Conservation (phyloP, 148 eudicot genomes). For the Pouteria glomerata region DNA sequence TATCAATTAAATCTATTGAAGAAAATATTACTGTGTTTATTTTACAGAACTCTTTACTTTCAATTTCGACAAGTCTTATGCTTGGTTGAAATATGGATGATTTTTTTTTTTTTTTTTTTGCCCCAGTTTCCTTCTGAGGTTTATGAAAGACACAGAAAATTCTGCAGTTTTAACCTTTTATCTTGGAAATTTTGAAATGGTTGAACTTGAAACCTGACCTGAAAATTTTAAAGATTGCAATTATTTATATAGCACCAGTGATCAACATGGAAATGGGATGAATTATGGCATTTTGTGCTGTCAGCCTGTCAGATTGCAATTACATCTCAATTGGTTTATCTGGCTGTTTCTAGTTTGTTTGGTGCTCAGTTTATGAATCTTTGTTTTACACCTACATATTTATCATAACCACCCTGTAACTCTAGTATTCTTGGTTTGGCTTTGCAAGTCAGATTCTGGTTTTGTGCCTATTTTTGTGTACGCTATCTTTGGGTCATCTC, state of each 20-base stretch:
- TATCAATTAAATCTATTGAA: background rate
- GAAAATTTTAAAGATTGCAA: background rate
- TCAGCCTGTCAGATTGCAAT: too few species aligned
- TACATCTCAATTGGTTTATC: background rate
- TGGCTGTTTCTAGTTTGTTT: slow-evolving; percentile 1
- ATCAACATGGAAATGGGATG: background rate
- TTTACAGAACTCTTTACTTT: background rate
- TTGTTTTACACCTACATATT: background rate
- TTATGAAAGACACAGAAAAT: background rate
- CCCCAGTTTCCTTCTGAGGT: background rate
- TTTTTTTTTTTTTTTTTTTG: background rate
- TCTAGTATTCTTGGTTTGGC: slow-evolving; percentile 9
- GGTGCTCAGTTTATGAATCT: background rate
- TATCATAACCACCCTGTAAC: slow-evolving; percentile 7
- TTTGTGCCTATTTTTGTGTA: slow-evolving; percentile 87
- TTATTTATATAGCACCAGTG: background rate
- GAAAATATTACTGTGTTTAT: background rate
- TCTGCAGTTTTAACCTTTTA: background rate
- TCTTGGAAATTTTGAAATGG: background rate
- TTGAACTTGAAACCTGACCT: background rate
- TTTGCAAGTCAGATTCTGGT: slow-evolving; percentile 70
- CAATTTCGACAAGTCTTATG: background rate
- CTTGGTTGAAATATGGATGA: background rate
- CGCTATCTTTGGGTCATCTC: slow-evolving; percentile 93
- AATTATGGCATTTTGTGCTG: background rate